Conservation (phyloP, 2,329 filamentous ascomycete genomes). For the Triangularia setosa region DNA sequence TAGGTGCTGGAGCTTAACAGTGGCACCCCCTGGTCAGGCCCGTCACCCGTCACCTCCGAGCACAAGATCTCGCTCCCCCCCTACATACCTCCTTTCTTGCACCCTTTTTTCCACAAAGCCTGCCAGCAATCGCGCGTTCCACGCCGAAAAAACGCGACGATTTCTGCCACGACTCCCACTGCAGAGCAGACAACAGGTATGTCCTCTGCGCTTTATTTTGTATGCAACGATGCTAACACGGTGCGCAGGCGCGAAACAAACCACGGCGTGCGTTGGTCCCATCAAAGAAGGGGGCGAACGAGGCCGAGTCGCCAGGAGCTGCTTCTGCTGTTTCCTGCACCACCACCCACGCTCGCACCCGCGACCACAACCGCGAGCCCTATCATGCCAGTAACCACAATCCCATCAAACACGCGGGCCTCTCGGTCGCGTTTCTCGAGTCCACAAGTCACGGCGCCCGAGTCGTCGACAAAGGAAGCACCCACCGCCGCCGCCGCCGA, state of each 20-base stretch:
- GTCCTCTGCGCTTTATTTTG: conserved; percentile 4
- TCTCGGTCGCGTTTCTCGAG: conserved; percentile 57
- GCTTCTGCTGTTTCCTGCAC: conserved; percentile 8
- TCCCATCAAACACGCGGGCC: conserved; percentile 44
- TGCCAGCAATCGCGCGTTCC: conserved; percentile 26
- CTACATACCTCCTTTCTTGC: conserved; percentile 13
- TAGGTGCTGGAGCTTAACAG: conserved; percentile 15
- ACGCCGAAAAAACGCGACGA: conserved; percentile 25
- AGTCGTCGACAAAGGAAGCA: conserved; percentile 17
- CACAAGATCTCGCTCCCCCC: conserved; percentile 18
- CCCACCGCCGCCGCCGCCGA: not conserved
- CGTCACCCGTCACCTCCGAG: conserved; percentile 25
- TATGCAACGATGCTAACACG: conserved; percentile 24
- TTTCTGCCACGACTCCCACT: conserved; percentile 20
- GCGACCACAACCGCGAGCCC: conserved; percentile 5
- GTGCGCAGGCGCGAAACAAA: conserved; percentile 26
- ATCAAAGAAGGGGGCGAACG: conserved; percentile 25
- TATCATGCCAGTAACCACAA: conserved; percentile 30
- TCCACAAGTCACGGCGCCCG: conserved; percentile 38
- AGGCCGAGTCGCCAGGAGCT: conserved; percentile 14
- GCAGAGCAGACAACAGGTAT: conserved; percentile 25
- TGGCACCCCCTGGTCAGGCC: conserved; percentile 23
- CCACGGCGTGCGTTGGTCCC: conserved; percentile 15
- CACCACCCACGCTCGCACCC: conserved; percentile 3
- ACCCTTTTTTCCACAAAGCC: conserved; percentile 22